Percentiles rank a stretch among this genome's conserved stretches.
Conservation (phyloP, 1,284 basidiomycete genomes). For the Austroboletus novae-zelandiae region DNA sequence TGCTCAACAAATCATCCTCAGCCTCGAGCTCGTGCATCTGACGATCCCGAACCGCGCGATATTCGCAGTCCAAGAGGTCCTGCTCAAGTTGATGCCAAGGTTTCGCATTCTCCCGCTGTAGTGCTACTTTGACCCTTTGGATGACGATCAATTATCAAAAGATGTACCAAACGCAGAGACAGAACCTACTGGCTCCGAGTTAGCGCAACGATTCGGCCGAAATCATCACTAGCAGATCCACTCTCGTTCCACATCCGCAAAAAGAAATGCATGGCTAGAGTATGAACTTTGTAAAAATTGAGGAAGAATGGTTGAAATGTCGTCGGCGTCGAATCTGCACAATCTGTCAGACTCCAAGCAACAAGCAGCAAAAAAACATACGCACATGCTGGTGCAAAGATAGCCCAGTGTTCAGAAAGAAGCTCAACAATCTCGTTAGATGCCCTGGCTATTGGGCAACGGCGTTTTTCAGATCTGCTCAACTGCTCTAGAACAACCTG, state of each 20-base stretch:
- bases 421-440: constrained; percentile 88
- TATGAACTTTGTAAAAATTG: constrained; percentile 82
- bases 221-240: constrained; percentile 78
- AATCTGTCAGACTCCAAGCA: constrained; percentile 18
- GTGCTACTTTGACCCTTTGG: constrained; percentile 70
- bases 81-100: constrained; percentile 85
- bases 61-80: constrained; percentile 85
- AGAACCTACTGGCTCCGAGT: constrained; percentile 80
- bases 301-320: constrained; percentile 90
- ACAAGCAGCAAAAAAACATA: constrained; percentile 15
- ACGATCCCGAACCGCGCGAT: constrained; percentile 82
- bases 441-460: constrained; percentile 85
- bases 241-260: constrained; percentile 95
- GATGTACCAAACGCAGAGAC: constrained; percentile 4
- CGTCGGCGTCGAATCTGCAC: constrained; percentile 73
- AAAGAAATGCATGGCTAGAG: constrained; percentile 85
- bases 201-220: constrained; percentile 78
- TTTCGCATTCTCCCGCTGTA: constrained; percentile 74
- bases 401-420: constrained; percentile 84
- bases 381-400: constrained; percentile 75
- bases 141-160: constrained; percentile 2
- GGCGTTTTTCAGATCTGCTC: constrained; percentile 70
- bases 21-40: constrained; percentile 94
- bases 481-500: constrained; percentile 84
- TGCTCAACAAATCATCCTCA: constrained; percentile 87